Percentiles rank a stretch among this genome's conserved stretches.
phyloP scores from a whole-genome alignment of 2,329 filamentous ascomycete genomes.

The Teratosphaeria gauchensis region DNA sequence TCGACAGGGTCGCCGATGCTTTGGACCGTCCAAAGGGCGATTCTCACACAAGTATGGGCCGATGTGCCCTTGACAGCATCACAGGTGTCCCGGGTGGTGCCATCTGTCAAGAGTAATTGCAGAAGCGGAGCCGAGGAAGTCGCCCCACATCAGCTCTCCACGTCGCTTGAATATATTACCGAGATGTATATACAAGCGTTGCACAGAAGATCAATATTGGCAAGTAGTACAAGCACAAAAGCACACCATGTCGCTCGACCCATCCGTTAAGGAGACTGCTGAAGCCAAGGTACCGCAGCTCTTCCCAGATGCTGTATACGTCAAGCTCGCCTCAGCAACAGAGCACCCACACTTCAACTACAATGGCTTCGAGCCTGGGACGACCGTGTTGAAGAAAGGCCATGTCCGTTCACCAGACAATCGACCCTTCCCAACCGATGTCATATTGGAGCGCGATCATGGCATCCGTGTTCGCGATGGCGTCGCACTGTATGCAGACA shows the following conservation, averaged over 20 bases:
- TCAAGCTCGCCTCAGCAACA: background rate
- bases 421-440: background rate
- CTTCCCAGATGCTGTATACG: background rate
- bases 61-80: too few relatives aligned
- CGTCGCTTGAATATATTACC: background rate
- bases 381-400: background rate
- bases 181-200: too few relatives aligned
- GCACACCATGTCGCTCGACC: background rate
- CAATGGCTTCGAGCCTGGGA: background rate
- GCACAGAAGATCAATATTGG: too few relatives aligned
- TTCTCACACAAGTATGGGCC: too few relatives aligned
- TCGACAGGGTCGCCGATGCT: too few relatives aligned
- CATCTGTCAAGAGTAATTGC: background rate
- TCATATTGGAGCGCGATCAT: constrained; percentile 31
- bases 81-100: too few relatives aligned
- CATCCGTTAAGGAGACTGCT: background rate
- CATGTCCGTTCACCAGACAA: background rate
- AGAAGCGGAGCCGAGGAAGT: background rate
- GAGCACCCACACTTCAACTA: background rate
- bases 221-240: background rate
- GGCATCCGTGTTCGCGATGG: constrained; percentile 35
- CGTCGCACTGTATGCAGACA: constrained; percentile 32
- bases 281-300: background rate
- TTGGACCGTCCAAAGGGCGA: too few relatives aligned
- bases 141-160: background rate